phyloP scores from a whole-genome alignment of 257 asterid genomes.

The Fraxinus pennsylvanica region DNA sequence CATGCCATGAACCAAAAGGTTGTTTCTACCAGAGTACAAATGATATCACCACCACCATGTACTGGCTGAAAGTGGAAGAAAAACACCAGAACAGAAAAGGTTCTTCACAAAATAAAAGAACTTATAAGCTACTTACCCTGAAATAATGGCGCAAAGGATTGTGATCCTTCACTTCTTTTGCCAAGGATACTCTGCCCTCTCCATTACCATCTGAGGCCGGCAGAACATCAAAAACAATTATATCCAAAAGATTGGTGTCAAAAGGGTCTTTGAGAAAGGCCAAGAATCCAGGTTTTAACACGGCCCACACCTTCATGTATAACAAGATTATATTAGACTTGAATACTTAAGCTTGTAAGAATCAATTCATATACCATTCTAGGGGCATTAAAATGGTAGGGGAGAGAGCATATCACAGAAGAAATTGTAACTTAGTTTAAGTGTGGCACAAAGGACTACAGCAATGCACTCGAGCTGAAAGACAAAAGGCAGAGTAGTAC shows the following conservation, averaged over 20 bases:
- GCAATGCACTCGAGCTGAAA: not conserved
- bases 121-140: constrained; percentile 57
- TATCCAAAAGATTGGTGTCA: constrained; percentile 79
- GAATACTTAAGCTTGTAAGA: not conserved
- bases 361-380: constrained; percentile 11
- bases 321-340: constrained; percentile 26
- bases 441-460: not conserved
- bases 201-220: constrained; percentile 87
- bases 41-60: constrained; percentile 12
- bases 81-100: constrained; percentile 23
- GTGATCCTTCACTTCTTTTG: constrained; percentile 83
- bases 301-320: constrained; percentile 90
- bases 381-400: constrained; percentile 18
- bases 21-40: constrained; percentile 1
- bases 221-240: constrained; percentile 88
- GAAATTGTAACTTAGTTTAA: not conserved
- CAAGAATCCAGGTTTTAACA: constrained; percentile 92
- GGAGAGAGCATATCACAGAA: constrained; percentile 13
- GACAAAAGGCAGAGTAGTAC: not conserved
- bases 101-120: constrained; percentile 21
- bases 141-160: constrained; percentile 94
- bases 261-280: constrained; percentile 91
- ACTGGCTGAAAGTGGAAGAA: constrained; percentile 2
- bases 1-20: constrained; percentile 10
- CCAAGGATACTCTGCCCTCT: constrained; percentile 72